Percentiles rank a stretch among this genome's conserved stretches.
These are phyloP conservation scores for Geotrichum siamense DNA, from an alignment of 1,139 yeast species.

Conservation along the genomic window DNA sequence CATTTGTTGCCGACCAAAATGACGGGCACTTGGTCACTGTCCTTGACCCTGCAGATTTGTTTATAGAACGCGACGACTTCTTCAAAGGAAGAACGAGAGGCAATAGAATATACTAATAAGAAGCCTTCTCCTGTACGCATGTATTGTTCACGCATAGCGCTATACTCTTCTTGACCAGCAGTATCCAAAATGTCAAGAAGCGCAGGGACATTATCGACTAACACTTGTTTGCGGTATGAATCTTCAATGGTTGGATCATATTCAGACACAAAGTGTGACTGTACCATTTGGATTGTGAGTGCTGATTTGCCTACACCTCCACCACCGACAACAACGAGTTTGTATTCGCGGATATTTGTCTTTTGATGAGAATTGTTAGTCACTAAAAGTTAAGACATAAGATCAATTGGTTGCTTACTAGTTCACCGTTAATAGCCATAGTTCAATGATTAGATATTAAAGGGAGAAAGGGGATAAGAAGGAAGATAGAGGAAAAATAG, in stretches of 20 bases:
- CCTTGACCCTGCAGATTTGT: conserved; percentile 80
- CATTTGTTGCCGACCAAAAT: conserved; percentile 39
- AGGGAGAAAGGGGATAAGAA: no score
- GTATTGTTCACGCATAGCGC: conserved; percentile 79
- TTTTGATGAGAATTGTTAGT: background rate
- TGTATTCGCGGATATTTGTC: conserved; percentile 40
- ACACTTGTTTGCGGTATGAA: conserved; percentile 48
- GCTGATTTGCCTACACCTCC: conserved; percentile 98
- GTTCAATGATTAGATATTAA: conserved; percentile 2
- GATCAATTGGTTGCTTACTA: no score
- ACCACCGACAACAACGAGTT: conserved; percentile 90
- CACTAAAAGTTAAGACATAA: no score
- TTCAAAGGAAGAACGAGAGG: conserved; percentile 70
- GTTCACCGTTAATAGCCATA: no score
- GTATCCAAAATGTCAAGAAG: conserved; percentile 82
- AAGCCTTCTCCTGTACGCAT: conserved; percentile 59
- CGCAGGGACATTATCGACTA: conserved; percentile 77
- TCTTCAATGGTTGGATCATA: conserved; percentile 91
- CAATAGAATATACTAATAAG: conserved; percentile 63
- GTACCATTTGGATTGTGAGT: conserved; percentile 62
- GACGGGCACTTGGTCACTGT: conserved; percentile 35
- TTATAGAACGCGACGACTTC: conserved; percentile 74
- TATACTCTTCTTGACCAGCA: conserved; percentile 88
- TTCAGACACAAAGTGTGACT: conserved; percentile 53
- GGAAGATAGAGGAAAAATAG: no score